A percentile compares a stretch with the other conserved stretches of the same genome.
These are phyloP conservation scores for Coemansia erecta DNA, from an alignment of 192 early-diverging fungal species.

Conservation along the genomic window DNA sequence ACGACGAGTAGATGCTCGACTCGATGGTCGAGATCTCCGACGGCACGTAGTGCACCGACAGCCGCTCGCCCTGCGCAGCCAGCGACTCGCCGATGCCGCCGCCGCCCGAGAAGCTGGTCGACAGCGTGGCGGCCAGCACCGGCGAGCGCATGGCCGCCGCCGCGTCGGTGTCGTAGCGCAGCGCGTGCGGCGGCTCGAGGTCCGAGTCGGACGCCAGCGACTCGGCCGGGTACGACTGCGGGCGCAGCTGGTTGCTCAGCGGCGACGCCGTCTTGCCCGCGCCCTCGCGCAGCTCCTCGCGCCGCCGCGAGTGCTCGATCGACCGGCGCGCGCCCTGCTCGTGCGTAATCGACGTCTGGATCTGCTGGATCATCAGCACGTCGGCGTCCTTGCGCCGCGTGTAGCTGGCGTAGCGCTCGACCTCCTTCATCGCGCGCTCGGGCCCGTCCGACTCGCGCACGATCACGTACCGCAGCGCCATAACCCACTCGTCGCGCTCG, in stretches of 20 bases:
- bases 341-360: constrained; percentile 50
- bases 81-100: constrained; percentile 17
- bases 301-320: constrained; percentile 34
- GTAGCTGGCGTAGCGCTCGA: constrained; percentile 39
- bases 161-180: not conserved
- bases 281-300: constrained; percentile 29
- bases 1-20: constrained; percentile 48
- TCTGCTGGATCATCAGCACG: constrained; percentile 52
- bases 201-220: constrained; percentile 1
- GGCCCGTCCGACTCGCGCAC: constrained; percentile 46
- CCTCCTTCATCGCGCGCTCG: constrained; percentile 48
- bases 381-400: constrained; percentile 39
- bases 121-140: constrained; percentile 36
- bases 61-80: constrained; percentile 19
- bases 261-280: constrained; percentile 31
- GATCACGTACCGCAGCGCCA: constrained; percentile 62
- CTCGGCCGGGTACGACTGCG: constrained; percentile 2
- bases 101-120: constrained; percentile 43
- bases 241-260: constrained; percentile 33
- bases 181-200: constrained; percentile 7
- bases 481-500: constrained; percentile 92
- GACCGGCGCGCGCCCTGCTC: constrained; percentile 49
- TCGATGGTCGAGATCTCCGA: constrained; percentile 54
- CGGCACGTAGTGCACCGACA: constrained; percentile 37
- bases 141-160: constrained; percentile 10